Base-by-base conservation (phyloP, 345 rosid species). In the Citrus unshiu region DNA sequence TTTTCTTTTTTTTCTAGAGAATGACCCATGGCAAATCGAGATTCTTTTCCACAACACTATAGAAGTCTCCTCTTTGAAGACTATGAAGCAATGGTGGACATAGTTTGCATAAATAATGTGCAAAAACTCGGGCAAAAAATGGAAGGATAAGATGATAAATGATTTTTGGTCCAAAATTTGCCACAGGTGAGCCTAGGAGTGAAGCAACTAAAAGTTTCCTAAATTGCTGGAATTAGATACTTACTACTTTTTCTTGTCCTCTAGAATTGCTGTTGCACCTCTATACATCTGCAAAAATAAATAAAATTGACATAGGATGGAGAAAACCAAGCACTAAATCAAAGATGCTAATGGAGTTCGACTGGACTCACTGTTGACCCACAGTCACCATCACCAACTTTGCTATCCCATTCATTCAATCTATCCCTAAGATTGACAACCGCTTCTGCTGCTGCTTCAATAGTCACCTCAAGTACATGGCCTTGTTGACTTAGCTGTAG, bases 341-440 rank as follows among this genome's bases (percentile, higher is more conserved):
- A 64, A 37, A 63, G 49, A 76, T 67, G 56, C 73, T 35, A 25
- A 74, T 25, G 27, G 61, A 75, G 54, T 25, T 39, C 27, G 25
- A 75, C 35, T 73, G 71, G 70, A 89, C 98, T 90, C 81, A 96
- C 99, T 1, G 97, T 96, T 71, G 98, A 93, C 56, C 99, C 99
- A 84, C 99, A 96, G 79, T 96, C 99, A 24, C 95, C 98, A 85
- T 96, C 99, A 72, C 99, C 99, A 14, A 91, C 98, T 90, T 83
- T 94, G 87, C 93, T 80, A 82, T 96, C 99, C 99, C 98, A 94
- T 77, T 92, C 97, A 80, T 96, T 94, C 85, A 96, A 86, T 81
- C 85, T 85, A 63, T 93, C 98, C 82, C 78, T 90, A 32, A 96
- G 84, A 78, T 82, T 77, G 24, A 90, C 85, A 56, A 91, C 67